Conservation (phyloP, 257 asterid genomes). For the Solanum piurae region DNA sequence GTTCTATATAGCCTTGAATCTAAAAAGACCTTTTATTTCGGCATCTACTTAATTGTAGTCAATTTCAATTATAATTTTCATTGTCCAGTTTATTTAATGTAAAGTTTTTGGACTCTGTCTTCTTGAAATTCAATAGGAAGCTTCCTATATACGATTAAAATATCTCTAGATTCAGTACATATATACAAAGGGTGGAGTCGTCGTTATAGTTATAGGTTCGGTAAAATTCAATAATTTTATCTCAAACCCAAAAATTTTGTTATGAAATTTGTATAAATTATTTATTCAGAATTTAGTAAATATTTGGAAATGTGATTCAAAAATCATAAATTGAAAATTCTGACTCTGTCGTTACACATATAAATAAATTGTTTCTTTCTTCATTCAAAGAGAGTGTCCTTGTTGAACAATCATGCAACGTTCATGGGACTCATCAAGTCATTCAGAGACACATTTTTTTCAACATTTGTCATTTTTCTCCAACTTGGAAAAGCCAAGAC, state of each 20-base stretch:
- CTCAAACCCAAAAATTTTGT: neutral
- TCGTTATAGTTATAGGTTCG: neutral
- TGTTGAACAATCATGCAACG: neutral
- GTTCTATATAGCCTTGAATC: neutral
- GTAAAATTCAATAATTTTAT: neutral
- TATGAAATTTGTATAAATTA: neutral
- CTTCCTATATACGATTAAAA: neutral
- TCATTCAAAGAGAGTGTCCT: neutral
- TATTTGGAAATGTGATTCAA: neutral
- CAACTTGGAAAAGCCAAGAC: neutral
- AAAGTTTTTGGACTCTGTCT: neutral
- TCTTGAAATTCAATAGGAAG: neutral
- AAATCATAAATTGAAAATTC: neutral
- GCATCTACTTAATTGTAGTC: neutral
- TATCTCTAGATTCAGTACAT: neutral
- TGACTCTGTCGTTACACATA: rapidly evolving
- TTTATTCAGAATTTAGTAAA: neutral
- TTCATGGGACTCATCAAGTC: neutral
- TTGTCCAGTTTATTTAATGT: neutral
- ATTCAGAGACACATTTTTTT: neutral
- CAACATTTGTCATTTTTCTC: neutral
- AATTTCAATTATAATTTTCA: neutral
- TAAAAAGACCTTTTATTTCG: neutral
- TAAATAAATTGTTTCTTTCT: neutral
- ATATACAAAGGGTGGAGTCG: neutral